These are phyloP conservation scores for Westerdykella ornata DNA, from an alignment of 2,329 filamentous ascomycete species.

Conservation along the genomic window DNA sequence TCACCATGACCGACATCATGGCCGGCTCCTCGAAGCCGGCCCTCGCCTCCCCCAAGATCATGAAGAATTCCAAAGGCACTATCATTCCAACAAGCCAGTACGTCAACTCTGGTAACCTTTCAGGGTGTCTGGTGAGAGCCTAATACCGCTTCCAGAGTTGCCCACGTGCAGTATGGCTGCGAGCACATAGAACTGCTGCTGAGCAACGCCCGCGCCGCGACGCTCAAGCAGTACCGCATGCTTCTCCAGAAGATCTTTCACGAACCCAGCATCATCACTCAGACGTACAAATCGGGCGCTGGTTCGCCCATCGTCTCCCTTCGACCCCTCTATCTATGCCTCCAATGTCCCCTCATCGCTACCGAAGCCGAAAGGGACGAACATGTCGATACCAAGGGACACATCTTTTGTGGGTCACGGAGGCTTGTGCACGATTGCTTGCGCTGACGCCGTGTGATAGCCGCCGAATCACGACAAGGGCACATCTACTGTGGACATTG, in stretches of 20 bases:
- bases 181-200: slow-evolving; percentile 65
- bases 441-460: slow-evolving; percentile 42
- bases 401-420: slow-evolving; percentile 60
- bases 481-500: slow-evolving; percentile 75
- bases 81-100: slow-evolving; percentile 36
- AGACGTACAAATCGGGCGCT: slow-evolving; percentile 51
- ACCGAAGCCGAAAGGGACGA: slow-evolving; percentile 58
- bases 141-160: slow-evolving; percentile 40
- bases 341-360: slow-evolving; percentile 61
- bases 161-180: background rate
- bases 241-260: slow-evolving; percentile 66
- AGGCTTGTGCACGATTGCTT: background rate
- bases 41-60: slow-evolving; percentile 40
- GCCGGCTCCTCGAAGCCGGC: slow-evolving; percentile 36
- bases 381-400: slow-evolving; percentile 62
- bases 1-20: slow-evolving; percentile 5
- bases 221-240: slow-evolving; percentile 64
- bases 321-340: slow-evolving; percentile 52
- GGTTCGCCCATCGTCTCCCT: slow-evolving; percentile 51
- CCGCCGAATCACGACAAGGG: slow-evolving; percentile 70
- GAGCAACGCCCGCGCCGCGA: slow-evolving; percentile 60
- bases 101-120: slow-evolving; percentile 30
- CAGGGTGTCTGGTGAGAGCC: slow-evolving; percentile 2
- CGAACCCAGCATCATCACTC: slow-evolving; percentile 56
- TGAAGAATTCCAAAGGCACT: slow-evolving; percentile 39